These are phyloP conservation scores for Kodamaea restingae DNA, from an alignment of 805 yeast genomes.

Conservation along the genomic window DNA sequence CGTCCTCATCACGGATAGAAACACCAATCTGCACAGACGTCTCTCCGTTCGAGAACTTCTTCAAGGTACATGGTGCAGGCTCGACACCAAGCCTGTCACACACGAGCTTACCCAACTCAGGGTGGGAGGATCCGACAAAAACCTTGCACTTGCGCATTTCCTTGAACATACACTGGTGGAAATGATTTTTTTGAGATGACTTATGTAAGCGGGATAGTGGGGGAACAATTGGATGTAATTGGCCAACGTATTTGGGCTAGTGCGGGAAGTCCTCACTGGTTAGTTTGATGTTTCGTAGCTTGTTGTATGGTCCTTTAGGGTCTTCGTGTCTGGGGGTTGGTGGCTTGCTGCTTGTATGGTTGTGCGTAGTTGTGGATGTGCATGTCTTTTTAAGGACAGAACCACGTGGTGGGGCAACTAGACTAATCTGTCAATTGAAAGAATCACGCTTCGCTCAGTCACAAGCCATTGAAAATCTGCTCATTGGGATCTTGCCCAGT, in stretches of 20 bases:
- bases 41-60: constrained; percentile 95
- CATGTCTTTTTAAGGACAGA: no score
- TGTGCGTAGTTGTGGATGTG: no score
- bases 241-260: no score
- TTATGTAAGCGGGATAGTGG: constrained; percentile 1
- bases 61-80: constrained; percentile 87
- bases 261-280: no score
- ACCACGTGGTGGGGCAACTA: no score
- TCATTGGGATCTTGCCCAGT: no score
- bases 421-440: no score
- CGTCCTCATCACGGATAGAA: constrained; percentile 95
- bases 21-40: constrained; percentile 94
- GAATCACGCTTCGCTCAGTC: no score
- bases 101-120: constrained; percentile 85
- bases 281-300: no score
- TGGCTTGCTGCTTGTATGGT: no score
- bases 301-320: not conserved
- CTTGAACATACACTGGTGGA: constrained; percentile 5
- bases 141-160: constrained; percentile 94
- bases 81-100: constrained; percentile 89
- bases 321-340: no score
- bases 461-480: no score
- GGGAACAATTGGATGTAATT: not conserved
- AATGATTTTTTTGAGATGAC: constrained; percentile 5
- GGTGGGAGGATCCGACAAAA: constrained; percentile 95